A percentile compares a stretch with the other conserved stretches of the same genome.
Conservation (phyloP, 768 basidiomycete genomes). For the Lactifluus volemus region DNA sequence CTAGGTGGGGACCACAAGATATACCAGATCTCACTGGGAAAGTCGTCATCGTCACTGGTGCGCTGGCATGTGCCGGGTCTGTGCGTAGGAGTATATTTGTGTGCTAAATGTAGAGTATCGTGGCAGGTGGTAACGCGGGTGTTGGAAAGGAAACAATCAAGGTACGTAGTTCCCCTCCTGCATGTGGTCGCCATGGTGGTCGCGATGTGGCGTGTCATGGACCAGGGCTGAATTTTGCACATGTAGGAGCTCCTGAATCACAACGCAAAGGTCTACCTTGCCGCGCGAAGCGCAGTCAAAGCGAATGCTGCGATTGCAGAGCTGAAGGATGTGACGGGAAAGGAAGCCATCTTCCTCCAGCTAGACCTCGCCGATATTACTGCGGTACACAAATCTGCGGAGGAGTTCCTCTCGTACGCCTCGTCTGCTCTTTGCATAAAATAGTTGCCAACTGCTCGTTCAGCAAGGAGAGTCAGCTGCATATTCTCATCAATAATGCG, state of each 20-base stretch:
- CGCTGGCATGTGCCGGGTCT: not conserved
- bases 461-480: slow-evolving; percentile 37
- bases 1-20: slow-evolving; percentile 35
- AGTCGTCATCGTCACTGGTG: slow-evolving; percentile 20
- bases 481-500: slow-evolving; percentile 46
- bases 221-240: not conserved
- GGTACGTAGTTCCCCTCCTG: slow-evolving; percentile 24
- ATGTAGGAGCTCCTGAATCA: slow-evolving; percentile 43
- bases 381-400: slow-evolving; percentile 31
- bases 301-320: slow-evolving; percentile 42
- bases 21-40: slow-evolving; percentile 46
- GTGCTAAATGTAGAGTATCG: not conserved
- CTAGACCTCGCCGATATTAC: slow-evolving; percentile 36
- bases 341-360: slow-evolving; percentile 34
- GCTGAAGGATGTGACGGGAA: slow-evolving; percentile 38
- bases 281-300: slow-evolving; percentile 38
- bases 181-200: too few species aligned
- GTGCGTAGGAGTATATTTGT: not conserved
- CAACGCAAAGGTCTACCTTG: slow-evolving; percentile 62
- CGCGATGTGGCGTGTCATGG: not conserved
- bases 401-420: slow-evolving; percentile 31
- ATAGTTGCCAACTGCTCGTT: not conserved
- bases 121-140: slow-evolving; percentile 32
- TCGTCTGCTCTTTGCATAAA: slow-evolving; percentile 15
- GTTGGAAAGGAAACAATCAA: slow-evolving; percentile 55